Evolutionary conservation across 2,329 filamentous ascomycete genomes (phyloP).

Genomic region (Calonectria fujianensis): DNA sequence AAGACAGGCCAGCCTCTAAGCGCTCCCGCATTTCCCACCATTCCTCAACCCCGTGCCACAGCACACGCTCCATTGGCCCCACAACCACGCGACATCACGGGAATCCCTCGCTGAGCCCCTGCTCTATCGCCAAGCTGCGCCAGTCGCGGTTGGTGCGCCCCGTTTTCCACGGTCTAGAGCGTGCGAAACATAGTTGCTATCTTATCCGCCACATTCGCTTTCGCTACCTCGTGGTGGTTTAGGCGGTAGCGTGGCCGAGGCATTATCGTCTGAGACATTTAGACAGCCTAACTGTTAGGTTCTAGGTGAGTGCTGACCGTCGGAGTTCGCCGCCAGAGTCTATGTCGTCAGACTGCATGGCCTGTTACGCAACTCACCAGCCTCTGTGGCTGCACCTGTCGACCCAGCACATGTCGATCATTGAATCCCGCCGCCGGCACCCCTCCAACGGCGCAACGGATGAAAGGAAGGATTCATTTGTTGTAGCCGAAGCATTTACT

Average conservation of each 20-base stretch:
- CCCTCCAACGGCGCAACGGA: neutral
- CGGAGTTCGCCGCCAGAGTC: conserved; percentile 4
- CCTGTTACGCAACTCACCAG: neutral
- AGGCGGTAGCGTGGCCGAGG: neutral
- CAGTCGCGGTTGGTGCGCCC: neutral
- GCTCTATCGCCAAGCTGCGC: neutral
- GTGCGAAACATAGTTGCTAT: neutral
- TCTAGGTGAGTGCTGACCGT: neutral
- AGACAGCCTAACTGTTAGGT: neutral
- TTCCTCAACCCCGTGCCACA: neutral
- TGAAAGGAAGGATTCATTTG: neutral
- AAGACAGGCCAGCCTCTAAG: neutral
- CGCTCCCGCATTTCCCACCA: neutral
- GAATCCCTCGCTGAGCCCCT: neutral
- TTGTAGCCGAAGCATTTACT: neutral
- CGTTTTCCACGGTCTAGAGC: neutral
- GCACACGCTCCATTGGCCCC: neutral
- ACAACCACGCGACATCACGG: too few relatives aligned
- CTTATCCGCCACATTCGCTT: neutral
- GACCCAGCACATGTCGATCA: neutral
- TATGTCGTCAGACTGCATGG: neutral
- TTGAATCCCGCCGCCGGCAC: neutral
- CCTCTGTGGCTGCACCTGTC: neutral
- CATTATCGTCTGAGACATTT: neutral
- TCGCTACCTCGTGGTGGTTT: neutral